phyloP scores from a whole-genome alignment of 192 early-diverging fungal species.

The Podila epicladia region DNA sequence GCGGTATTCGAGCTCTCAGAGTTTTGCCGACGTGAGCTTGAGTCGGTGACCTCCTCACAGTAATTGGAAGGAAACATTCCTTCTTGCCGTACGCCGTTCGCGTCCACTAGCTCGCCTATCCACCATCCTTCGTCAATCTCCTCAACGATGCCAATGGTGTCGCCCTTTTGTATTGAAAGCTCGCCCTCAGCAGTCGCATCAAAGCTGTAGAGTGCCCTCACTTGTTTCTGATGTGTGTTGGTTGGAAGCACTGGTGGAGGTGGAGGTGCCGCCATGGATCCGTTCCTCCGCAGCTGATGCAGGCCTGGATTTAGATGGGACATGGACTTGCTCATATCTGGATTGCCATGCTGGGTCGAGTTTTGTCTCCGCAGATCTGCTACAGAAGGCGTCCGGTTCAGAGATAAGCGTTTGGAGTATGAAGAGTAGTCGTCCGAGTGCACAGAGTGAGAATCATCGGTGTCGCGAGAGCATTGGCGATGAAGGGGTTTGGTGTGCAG shows the following conservation, averaged over 20 bases:
- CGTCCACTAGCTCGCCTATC: slow-evolving; percentile 79
- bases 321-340: slow-evolving; percentile 9
- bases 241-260: slow-evolving; percentile 1
- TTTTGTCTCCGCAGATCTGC: slow-evolving; percentile 8
- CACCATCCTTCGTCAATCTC: slow-evolving; percentile 95
- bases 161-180: slow-evolving; percentile 79
- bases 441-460: slow-evolving; percentile 5
- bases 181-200: slow-evolving; percentile 80
- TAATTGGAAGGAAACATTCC: slow-evolving; percentile 97
- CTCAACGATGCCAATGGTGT: slow-evolving; percentile 83
- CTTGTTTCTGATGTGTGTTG: slow-evolving; percentile 56
- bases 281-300: slow-evolving; percentile 1
- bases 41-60: slow-evolving; percentile 64
- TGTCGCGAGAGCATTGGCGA: slow-evolving; percentile 8
- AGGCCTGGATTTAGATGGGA: slow-evolving; percentile 1
- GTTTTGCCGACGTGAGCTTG: background rate
- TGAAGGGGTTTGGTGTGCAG: background rate
- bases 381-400: slow-evolving; percentile 5
- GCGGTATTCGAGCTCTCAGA: background rate
- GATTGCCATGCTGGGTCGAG: background rate
- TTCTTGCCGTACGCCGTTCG: slow-evolving; percentile 54
- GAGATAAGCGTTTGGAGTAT: background rate
- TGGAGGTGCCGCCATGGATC: background rate
- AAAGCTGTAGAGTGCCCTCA: slow-evolving; percentile 80
- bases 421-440: slow-evolving; percentile 12